phyloP scores from a whole-genome alignment of 306 rosid genomes.

The Aeschynomene evenia region DNA sequence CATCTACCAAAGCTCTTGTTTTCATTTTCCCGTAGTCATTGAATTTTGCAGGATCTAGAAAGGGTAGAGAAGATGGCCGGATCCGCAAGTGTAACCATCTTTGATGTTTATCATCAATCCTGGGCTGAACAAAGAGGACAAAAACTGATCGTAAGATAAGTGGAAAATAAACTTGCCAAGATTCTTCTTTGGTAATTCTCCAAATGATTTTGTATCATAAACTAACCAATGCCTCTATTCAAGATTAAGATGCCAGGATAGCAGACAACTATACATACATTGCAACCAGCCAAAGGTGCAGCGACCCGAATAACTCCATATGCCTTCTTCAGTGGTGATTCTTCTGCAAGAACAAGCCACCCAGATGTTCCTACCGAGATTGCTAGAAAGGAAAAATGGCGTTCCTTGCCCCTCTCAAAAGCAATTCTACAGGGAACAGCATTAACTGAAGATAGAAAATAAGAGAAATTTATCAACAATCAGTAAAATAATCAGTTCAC shows the following conservation, averaged over 20 bases:
- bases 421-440: conserved; percentile 91
- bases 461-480: conserved; percentile 21
- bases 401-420: conserved; percentile 88
- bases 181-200: background rate
- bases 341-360: conserved; percentile 84
- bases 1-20: conserved; percentile 70
- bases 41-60: conserved; percentile 51
- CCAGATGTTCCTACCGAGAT: conserved; percentile 72
- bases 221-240: background rate
- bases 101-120: conserved; percentile 63
- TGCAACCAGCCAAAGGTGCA: conserved; percentile 88
- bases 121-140: conserved; percentile 60
- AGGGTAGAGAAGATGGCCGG: conserved; percentile 74
- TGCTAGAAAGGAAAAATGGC: conserved; percentile 68
- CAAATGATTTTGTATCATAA: conserved; percentile 12
- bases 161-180: background rate
- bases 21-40: conserved; percentile 39
- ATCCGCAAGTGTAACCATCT: conserved; percentile 91
- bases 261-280: conserved; percentile 51
- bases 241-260: conserved; percentile 13
- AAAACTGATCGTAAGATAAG: conserved; percentile 23
- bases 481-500: background rate
- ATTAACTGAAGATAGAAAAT: conserved; percentile 56
- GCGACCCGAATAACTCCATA: conserved; percentile 67
- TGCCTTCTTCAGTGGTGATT: conserved; percentile 61